phyloP scores from a whole-genome alignment of 805 yeast genomes.

The Wickerhamiella shivajii region DNA sequence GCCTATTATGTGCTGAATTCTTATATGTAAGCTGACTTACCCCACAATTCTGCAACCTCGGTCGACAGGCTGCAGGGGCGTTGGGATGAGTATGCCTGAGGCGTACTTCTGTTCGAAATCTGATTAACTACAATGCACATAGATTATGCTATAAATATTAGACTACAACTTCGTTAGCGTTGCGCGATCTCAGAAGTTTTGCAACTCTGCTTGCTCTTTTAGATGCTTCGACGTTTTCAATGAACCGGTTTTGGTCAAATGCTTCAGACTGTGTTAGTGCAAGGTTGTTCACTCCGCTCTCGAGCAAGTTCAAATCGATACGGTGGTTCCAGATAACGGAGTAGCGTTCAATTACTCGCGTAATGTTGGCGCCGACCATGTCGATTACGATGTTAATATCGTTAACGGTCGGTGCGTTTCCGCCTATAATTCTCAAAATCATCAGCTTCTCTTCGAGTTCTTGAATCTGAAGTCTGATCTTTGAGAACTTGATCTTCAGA shows the following conservation, averaged over 20 bases:
- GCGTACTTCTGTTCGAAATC: no score
- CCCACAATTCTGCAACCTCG: no score
- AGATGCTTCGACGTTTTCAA: no score
- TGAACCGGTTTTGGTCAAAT: constrained; percentile 2
- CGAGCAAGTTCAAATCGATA: neutral
- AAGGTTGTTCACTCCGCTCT: neutral
- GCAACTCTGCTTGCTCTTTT: no score
- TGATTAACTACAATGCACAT: no score
- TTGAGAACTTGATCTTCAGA: constrained; percentile 3
- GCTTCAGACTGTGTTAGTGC: neutral
- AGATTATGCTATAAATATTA: no score
- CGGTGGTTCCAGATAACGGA: constrained; percentile 1
- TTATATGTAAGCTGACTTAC: no score
- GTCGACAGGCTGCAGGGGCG: no score
- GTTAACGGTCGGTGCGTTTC: constrained; percentile 3
- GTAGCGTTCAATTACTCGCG: constrained; percentile 1
- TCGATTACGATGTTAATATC: constrained; percentile 6
- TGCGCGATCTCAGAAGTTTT: no score
- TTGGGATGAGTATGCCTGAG: no score
- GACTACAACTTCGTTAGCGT: no score
- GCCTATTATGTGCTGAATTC: no score
- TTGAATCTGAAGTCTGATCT: neutral
- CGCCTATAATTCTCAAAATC: constrained; percentile 2
- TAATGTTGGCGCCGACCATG: constrained; percentile 6
- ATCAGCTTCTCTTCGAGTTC: constrained; percentile 6